A percentile compares a stretch with the other conserved stretches of the same genome.
Evolutionary conservation across 2,329 filamentous ascomycete genomes (phyloP).

Genomic region (Neocatenulostroma microsporum): DNA sequence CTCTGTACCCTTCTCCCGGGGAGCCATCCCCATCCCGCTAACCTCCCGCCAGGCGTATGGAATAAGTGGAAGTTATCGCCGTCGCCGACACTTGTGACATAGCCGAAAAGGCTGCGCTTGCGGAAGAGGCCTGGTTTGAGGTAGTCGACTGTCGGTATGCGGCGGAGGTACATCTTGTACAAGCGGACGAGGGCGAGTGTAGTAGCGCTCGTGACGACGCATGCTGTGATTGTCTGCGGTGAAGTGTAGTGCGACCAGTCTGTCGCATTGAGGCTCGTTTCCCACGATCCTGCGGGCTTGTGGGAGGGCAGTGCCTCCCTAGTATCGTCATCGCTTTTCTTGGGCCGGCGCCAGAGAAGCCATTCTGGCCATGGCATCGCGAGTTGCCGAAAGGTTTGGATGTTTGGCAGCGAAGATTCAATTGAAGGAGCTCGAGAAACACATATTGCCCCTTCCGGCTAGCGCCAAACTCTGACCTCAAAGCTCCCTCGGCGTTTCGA

Average conservation of each 20-base stretch:
- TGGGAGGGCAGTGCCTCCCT: constrained; percentile 2
- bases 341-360: constrained; percentile 6
- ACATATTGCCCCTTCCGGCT: too few relatives aligned
- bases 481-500: too few relatives aligned
- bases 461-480: too few relatives aligned
- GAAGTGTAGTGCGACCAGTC: constrained; percentile 51
- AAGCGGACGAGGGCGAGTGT: constrained; percentile 50
- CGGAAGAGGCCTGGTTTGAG: constrained; percentile 70
- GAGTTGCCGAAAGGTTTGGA: background rate
- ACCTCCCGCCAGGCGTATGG: constrained; percentile 83
- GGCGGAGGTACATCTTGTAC: constrained; percentile 66
- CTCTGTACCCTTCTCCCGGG: constrained; percentile 14
- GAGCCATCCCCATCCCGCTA: constrained; percentile 70
- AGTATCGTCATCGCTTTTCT: constrained; percentile 22
- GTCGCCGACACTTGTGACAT: constrained; percentile 89
- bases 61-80: constrained; percentile 92
- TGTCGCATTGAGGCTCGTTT: constrained; percentile 29
- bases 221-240: constrained; percentile 33
- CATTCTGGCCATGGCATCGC: constrained; percentile 15
- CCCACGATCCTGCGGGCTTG: constrained; percentile 36
- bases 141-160: constrained; percentile 69
- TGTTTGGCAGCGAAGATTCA: background rate
- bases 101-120: constrained; percentile 68
- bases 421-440: too few relatives aligned
- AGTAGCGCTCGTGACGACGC: constrained; percentile 48